These are phyloP conservation scores for Talaromyces albobiverticillius DNA, from an alignment of 2,329 filamentous ascomycete genomes.

Conservation along the genomic window DNA sequence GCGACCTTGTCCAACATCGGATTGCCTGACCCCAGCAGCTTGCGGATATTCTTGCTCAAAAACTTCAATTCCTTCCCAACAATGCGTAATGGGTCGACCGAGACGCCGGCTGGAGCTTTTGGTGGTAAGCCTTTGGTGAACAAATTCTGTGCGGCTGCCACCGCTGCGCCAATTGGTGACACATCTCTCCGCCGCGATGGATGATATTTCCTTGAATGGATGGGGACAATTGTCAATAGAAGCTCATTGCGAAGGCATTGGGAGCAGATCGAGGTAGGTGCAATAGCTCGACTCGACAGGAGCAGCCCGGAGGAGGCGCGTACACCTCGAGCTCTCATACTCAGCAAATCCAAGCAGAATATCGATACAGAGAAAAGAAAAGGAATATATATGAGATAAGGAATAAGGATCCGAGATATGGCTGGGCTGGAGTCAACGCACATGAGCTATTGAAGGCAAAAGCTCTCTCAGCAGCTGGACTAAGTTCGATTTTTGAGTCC, in stretches of 20 bases:
- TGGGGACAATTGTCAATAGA: constrained; percentile 20
- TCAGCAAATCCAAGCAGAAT: constrained; percentile 18
- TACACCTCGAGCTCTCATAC: constrained; percentile 38
- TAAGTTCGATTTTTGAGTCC: neutral
- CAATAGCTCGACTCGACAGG: constrained; percentile 27
- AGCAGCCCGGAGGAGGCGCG: constrained; percentile 36
- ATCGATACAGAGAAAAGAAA: neutral
- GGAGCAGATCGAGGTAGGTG: constrained; percentile 35
- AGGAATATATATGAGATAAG: neutral
- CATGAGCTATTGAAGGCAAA: neutral
- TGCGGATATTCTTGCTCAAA: constrained; percentile 86
- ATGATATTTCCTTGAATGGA: constrained; percentile 37
- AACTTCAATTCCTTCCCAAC: constrained; percentile 98
- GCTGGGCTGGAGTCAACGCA: neutral
- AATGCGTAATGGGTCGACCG: constrained; percentile 80
- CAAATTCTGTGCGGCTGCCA: constrained; percentile 52
- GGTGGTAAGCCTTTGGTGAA: constrained; percentile 42
- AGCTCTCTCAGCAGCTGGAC: no score
- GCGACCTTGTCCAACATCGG: constrained; percentile 91
- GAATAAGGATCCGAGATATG: neutral
- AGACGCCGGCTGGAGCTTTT: constrained; percentile 54
- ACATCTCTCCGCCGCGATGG: constrained; percentile 38
- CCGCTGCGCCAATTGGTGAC: constrained; percentile 43
- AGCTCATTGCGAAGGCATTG: constrained; percentile 40
- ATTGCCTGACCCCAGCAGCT: constrained; percentile 90